A percentile compares a stretch with the other conserved stretches of the same genome.
These are phyloP conservation scores for Vittaforma corneae DNA, from an alignment of 371 early-diverging fungal genomes.

Conservation along the genomic window DNA sequence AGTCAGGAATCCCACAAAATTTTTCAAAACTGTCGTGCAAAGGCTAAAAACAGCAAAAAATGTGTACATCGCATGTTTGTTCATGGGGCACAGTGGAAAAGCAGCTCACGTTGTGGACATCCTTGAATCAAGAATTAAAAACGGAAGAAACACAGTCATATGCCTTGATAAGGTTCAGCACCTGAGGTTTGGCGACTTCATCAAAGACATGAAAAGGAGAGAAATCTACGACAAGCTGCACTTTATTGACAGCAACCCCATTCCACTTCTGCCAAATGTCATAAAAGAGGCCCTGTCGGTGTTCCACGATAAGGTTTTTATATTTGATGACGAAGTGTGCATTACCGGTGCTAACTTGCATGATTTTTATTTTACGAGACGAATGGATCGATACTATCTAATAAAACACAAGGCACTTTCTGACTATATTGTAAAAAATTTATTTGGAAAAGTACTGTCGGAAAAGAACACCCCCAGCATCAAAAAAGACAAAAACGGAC, in stretches of 20 bases:
- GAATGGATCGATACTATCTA: conserved; percentile 45
- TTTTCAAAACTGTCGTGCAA: conserved; percentile 14
- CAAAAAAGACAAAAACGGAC: background rate
- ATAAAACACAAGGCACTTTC: conserved; percentile 14
- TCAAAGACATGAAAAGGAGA: conserved; percentile 9
- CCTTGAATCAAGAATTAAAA: conserved; percentile 12
- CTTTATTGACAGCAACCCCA: conserved; percentile 3
- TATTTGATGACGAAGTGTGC: conserved; percentile 42
- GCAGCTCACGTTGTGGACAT: conserved; percentile 9
- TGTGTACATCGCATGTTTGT: conserved; percentile 22
- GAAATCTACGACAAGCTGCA: conserved; percentile 1
- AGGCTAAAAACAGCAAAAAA: background rate
- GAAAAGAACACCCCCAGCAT: background rate
- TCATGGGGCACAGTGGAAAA: conserved; percentile 5
- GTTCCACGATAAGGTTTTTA: conserved; percentile 40
- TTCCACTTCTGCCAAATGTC: conserved; percentile 1
- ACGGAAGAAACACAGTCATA: conserved; percentile 8
- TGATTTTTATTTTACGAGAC: conserved; percentile 31
- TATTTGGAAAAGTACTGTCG: no score
- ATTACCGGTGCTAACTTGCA: conserved; percentile 49
- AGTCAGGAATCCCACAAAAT: conserved; percentile 11
- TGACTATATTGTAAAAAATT: background rate
- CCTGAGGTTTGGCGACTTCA: background rate
- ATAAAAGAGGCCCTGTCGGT: conserved; percentile 36
- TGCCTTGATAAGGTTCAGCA: conserved; percentile 33